Base-by-base conservation (phyloP, 169 alveolate genomes). In the Cryptosporidium muris region DNA sequence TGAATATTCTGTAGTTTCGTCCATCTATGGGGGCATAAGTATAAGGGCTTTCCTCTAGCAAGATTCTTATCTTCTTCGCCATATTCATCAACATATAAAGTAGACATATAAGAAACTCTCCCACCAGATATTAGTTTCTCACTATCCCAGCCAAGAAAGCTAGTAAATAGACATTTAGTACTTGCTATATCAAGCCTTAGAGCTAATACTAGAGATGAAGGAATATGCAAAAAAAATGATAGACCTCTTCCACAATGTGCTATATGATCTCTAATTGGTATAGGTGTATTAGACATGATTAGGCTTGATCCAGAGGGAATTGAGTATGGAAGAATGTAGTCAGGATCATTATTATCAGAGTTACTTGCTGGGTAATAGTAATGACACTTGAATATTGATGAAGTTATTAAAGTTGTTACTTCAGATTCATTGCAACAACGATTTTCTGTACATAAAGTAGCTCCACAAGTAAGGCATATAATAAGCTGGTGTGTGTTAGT, bases 51-150 rank as follows among this genome's bases (percentile, higher is more conserved):
- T 16, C 85, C 85, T 45, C 85, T 53, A 16, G 45, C 12, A 47
- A 74, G 48, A 16, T 56, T 38, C 14, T 48, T 74, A 12, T 74
- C 85, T 34, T 74, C 85, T 4, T 74, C 85, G 8, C 85, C 85
- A 62, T 74, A 74, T 58, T 74, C 85, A 34, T 74, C 85, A 36
- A 74, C 67, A 48, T 74, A 74, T 16, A 74, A 51, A 47, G 74
- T 74, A 0, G 85, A 56, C 42, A 58, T 58, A 40, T 74, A 66
- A 5, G 64, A 74, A 16, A 63, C 85, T 34, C 85, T 60, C 34
- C 47, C 66, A 25, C 63, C 66, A 62, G 40, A 74, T 8, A 74
- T 14, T 8, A 6, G 25, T 42, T 60, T 54, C 4, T 74, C 85
- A 0, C 62, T 5, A 14, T 74, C 85, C 85, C 66, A 74, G 34